Evolutionary conservation across 129 eudicot species (phyloP).

Genomic region (Artemisia tridentata): DNA sequence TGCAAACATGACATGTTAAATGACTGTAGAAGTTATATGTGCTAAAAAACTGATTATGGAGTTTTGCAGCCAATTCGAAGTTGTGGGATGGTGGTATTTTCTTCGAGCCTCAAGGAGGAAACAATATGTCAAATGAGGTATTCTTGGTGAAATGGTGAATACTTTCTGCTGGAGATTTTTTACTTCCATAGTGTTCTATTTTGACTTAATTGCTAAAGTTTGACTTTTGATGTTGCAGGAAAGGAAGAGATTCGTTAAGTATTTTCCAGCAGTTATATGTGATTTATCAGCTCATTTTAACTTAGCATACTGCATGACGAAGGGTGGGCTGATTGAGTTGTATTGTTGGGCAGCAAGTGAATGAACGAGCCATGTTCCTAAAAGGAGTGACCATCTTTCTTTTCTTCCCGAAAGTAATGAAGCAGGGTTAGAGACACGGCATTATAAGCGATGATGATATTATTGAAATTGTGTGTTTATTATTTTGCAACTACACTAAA

Average conservation of each 20-base stretch:
- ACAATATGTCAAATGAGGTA: conserved; percentile 60
- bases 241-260: conserved; percentile 42
- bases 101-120: conserved; percentile 53
- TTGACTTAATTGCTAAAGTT: neutral
- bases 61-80: conserved; percentile 69
- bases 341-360: too few species aligned
- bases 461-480: too few species aligned
- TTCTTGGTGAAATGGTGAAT: neutral
- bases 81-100: conserved; percentile 72
- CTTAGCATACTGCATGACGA: conserved; percentile 71
- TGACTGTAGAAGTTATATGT: conserved; percentile 9
- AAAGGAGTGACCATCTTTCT: too few species aligned
- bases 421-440: too few species aligned
- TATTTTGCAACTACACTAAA: too few species aligned
- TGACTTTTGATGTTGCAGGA: conserved; percentile 48
- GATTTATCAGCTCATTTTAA: conserved; percentile 66
- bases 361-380: too few species aligned
- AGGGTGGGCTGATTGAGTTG: conserved; percentile 69
- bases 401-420: too few species aligned
- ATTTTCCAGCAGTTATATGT: conserved; percentile 70
- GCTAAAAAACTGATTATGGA: conserved; percentile 1
- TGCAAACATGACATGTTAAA: conserved; percentile 9
- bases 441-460: too few species aligned
- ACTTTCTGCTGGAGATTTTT: conserved; percentile 1
- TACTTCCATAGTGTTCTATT: neutral